Percentiles rank a stretch among this genome's conserved stretches.
These are phyloP conservation scores for Eucalyptus pumila DNA, from an alignment of 345 rosid species.

Conservation along the genomic window DNA sequence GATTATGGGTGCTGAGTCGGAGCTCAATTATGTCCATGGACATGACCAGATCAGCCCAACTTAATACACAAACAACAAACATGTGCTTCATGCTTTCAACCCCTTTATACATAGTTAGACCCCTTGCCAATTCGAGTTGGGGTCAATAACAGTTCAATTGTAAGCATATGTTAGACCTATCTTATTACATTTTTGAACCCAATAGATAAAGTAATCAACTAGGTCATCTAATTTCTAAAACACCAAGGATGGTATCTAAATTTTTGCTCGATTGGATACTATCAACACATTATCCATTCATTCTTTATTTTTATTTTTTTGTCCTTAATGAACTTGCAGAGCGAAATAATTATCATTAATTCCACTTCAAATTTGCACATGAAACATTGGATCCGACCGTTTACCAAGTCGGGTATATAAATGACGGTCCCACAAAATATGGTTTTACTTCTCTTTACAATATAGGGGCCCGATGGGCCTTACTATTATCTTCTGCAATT, in stretches of 20 bases:
- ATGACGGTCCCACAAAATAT: background rate
- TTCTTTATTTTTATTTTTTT: background rate
- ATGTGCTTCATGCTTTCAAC: background rate
- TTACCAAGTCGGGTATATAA: background rate
- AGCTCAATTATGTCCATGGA: background rate
- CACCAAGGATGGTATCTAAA: background rate
- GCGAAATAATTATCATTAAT: background rate
- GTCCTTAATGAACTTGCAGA: background rate
- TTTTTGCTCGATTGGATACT: background rate
- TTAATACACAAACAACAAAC: background rate
- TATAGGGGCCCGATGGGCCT: background rate
- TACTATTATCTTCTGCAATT: fast-evolving
- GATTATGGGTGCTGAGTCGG: background rate
- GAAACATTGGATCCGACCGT: background rate
- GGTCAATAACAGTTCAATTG: background rate
- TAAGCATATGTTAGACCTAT: background rate
- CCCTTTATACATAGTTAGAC: background rate
- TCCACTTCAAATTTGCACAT: background rate
- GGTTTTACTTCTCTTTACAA: background rate
- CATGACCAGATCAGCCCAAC: background rate
- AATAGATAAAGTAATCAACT: background rate
- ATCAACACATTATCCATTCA: background rate
- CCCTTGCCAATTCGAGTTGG: background rate
- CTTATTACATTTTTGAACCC: background rate
- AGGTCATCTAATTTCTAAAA: background rate